Base-by-base conservation (phyloP, 805 yeast genomes). In the Kodamaea kaohsiungensis region DNA sequence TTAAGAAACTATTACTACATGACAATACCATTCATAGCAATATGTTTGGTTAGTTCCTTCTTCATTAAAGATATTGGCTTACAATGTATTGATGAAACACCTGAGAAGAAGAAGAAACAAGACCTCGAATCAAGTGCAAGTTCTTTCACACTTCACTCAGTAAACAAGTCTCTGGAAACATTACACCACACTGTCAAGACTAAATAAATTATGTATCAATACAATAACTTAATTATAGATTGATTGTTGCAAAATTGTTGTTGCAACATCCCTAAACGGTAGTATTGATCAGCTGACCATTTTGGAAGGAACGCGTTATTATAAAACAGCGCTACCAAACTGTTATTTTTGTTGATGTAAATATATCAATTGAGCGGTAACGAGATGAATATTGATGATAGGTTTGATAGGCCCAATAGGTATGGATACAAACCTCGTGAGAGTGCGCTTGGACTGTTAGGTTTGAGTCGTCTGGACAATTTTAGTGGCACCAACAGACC, bases 1-100 rank as follows among this genome's bases (percentile, higher is more conserved):
- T 55, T 64, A 37, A 52, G 53, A 45, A 56, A 65, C 49, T 63
- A 62, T 50, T 65, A 58, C 46, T 62, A 59, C 51, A 58, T 65
- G 57, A 48, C 60, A 12, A 57, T 66, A 46, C 65, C 70, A 8
- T 60, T 65, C 46, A 59, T 66, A 33, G 69, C 57, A 12, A 16
- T 65, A 8, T 64, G 68, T 35, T 55, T 65, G 40, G 45, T 57
- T 12, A 42, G 53, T 33, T 60, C 71, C 7, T 62, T 73, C 15
- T 62, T 73, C 40, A 61, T 76, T n/a, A 67, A 61, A 46, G 81
- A 77, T 56, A 62, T 66, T 22, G 82, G 82, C 0, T 63, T 76
- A 18, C 65, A 65, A 35, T 66, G 73, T 43, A 62, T 69, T 37
- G 77, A 71, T 53, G 70, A 77, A 43, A 53, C 43, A 0, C 64